Conservation (phyloP, 768 basidiomycete genomes). For the Clavulina sp. region DNA sequence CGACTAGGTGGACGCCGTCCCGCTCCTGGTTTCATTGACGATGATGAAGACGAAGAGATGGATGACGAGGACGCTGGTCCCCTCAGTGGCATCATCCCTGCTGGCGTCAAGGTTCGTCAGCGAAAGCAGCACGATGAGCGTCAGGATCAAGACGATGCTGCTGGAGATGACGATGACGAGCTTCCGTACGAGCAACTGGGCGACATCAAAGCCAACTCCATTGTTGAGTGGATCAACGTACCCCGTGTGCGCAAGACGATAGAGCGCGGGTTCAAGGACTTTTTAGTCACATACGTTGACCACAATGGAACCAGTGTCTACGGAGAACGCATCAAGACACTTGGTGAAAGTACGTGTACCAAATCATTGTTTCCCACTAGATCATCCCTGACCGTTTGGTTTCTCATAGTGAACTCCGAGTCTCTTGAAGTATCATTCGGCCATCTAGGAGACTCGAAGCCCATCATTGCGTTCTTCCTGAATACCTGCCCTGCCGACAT, state of each 20-base stretch:
- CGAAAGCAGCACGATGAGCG: constrained; percentile 90
- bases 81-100: constrained; percentile 22
- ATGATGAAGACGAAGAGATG: constrained; percentile 62
- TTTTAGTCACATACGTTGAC: constrained; percentile 91
- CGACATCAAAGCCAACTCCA: constrained; percentile 94
- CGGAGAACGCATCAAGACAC: constrained; percentile 77
- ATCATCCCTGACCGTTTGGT: constrained; percentile 6
- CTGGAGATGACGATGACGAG: constrained; percentile 87
- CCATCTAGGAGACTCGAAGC: constrained; percentile 83
- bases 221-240: constrained; percentile 93
- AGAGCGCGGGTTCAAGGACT: constrained; percentile 81
- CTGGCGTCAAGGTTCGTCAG: constrained; percentile 63
- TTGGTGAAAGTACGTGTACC: constrained; percentile 69
- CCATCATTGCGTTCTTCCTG: constrained; percentile 93
- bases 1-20: constrained; percentile 65
- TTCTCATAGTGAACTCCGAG: constrained; percentile 69
- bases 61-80: constrained; percentile 37
- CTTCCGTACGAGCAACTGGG: constrained; percentile 88
- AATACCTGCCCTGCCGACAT: constrained; percentile 87
- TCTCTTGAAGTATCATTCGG: constrained; percentile 94
- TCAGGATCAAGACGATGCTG: constrained; percentile 76
- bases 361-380: not conserved
- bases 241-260: constrained; percentile 84
- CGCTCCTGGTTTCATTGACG: constrained; percentile 75
- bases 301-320: constrained; percentile 85